A percentile compares a stretch with the other conserved stretches of the same genome.
Evolutionary conservation across 208 protist species (phyloP).

Genomic region (Crithidia expoeki): DNA sequence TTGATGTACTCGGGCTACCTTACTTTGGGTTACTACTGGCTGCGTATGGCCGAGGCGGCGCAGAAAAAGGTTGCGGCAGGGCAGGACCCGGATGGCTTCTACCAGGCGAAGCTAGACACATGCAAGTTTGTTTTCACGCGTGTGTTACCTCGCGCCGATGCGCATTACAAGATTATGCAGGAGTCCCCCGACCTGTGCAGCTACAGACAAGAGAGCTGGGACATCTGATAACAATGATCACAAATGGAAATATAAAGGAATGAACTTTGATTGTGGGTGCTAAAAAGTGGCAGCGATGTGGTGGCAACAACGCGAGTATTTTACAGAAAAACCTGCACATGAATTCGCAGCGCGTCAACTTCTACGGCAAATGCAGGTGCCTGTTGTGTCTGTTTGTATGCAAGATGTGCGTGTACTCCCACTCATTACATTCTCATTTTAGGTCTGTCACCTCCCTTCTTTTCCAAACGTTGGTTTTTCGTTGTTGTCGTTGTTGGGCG

Average conservation of each 20-base stretch:
- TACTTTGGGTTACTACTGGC: conserved; percentile 84
- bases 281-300: no score
- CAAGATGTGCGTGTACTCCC: no score
- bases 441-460: no score
- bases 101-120: conserved; percentile 83
- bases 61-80: conserved; percentile 58
- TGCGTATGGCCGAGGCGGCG: conserved; percentile 80
- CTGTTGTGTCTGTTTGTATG: no score
- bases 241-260: conserved; percentile 11
- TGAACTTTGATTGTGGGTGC: not conserved
- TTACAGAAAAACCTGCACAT: no score
- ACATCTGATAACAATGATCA: conserved; percentile 28
- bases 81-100: conserved; percentile 76
- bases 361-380: no score
- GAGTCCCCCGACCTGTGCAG: conserved; percentile 38
- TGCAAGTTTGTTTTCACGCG: conserved; percentile 77
- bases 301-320: no score
- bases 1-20: conserved; percentile 88
- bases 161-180: conserved; percentile 69
- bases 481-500: no score
- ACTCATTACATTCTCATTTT: no score
- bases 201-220: conserved; percentile 61
- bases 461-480: no score
- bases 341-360: no score
- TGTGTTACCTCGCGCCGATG: conserved; percentile 60